These are phyloP conservation scores for Trypanosoma melophagium DNA, from an alignment of 208 protist species.

Conservation along the genomic window DNA sequence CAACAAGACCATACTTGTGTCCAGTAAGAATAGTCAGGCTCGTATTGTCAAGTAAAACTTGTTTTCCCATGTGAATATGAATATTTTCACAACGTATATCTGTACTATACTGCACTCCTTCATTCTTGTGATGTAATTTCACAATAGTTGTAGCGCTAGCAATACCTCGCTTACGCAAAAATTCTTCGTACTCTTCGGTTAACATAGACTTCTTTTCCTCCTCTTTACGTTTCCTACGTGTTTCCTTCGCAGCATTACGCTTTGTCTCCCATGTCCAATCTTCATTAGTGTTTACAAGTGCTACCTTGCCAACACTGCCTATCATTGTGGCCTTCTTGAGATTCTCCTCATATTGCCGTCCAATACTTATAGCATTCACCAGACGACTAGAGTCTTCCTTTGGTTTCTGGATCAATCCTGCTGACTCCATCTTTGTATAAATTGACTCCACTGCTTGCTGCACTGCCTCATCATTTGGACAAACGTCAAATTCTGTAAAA, in stretches of 20 bases:
- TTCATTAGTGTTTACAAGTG: slow-evolving; percentile 86
- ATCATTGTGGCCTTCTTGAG: slow-evolving; percentile 83
- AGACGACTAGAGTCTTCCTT: slow-evolving; percentile 71
- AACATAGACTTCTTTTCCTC: slow-evolving; percentile 90
- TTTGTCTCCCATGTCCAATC: slow-evolving; percentile 90
- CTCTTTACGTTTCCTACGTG: slow-evolving; percentile 86
- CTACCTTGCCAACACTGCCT: slow-evolving; percentile 76
- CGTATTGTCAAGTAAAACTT: slow-evolving; percentile 77
- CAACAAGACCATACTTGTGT: slow-evolving; percentile 96
- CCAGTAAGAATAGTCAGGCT: slow-evolving; percentile 80
- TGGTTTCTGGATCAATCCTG: slow-evolving; percentile 66
- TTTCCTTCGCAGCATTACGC: slow-evolving; percentile 83
- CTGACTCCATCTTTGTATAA: slow-evolving; percentile 50
- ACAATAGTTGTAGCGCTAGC: slow-evolving; percentile 69
- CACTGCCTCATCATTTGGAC: slow-evolving; percentile 41
- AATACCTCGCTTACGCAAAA: slow-evolving; percentile 83
- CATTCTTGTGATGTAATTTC: slow-evolving; percentile 85
- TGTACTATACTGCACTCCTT: slow-evolving; percentile 70
- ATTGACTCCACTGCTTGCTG: slow-evolving; percentile 42
- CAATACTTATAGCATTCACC: slow-evolving; percentile 79
- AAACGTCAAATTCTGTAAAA: slow-evolving; percentile 80
- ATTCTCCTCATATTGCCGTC: slow-evolving; percentile 87
- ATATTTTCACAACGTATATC: slow-evolving; percentile 88
- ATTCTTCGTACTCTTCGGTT: slow-evolving; percentile 88
- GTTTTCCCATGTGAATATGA: slow-evolving; percentile 90